A percentile compares a stretch with the other conserved stretches of the same genome.
phyloP scores from a whole-genome alignment of 2,329 filamentous ascomycete species.

The Fusarium penzigii region DNA sequence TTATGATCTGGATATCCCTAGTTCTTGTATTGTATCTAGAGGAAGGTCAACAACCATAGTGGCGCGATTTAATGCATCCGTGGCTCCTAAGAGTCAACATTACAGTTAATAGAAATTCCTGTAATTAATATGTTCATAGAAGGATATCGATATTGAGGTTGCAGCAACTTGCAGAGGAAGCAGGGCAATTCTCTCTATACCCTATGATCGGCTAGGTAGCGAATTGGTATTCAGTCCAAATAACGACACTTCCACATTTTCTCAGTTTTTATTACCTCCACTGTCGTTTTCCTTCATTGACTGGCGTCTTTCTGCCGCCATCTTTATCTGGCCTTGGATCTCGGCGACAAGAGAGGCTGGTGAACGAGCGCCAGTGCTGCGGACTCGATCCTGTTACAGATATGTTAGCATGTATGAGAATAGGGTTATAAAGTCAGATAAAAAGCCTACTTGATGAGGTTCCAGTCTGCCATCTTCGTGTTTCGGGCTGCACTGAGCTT shows the following conservation, averaged over 20 bases:
- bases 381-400: slow-evolving; percentile 21
- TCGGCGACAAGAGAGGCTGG: slow-evolving; percentile 28
- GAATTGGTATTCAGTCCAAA: too few relatives aligned
- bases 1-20: too few relatives aligned
- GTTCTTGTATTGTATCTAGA: too few relatives aligned
- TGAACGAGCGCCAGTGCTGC: slow-evolving; percentile 26
- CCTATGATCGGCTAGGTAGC: too few relatives aligned
- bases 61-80: too few relatives aligned
- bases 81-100: too few relatives aligned
- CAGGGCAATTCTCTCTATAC: too few relatives aligned
- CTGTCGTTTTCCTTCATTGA: slow-evolving; percentile 1
- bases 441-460: slow-evolving; percentile 10
- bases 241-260: not conserved
- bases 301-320: slow-evolving; percentile 10
- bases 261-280: not conserved
- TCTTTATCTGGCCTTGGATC: slow-evolving; percentile 24
- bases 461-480: slow-evolving; percentile 6
- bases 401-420: not conserved
- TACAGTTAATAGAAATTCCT: too few relatives aligned
- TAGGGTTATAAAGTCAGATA: accelerated
- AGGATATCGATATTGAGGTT: too few relatives aligned
- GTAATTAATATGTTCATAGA: too few relatives aligned
- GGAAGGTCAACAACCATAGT: too few relatives aligned
- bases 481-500: not conserved
- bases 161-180: too few relatives aligned